phyloP scores from a whole-genome alignment of 176 grass and related monocot species.

The Eremochloa ophiuroides region DNA sequence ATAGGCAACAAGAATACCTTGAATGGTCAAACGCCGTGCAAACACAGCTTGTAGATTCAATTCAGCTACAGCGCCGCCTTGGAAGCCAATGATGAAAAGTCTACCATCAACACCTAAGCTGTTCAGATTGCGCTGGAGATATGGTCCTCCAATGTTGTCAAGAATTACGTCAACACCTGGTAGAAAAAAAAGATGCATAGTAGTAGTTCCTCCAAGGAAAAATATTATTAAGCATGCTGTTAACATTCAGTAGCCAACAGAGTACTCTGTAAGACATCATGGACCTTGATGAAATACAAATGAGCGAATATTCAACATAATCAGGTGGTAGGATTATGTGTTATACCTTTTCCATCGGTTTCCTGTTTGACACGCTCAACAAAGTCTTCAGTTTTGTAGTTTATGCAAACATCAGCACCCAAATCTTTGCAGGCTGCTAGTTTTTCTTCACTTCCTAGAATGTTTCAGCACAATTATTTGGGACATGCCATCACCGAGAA shows the following conservation, averaged over 20 bases:
- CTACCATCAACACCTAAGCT: conserved; percentile 75
- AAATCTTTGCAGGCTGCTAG: conserved; percentile 69
- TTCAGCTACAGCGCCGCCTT: conserved; percentile 47
- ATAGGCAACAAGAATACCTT: conserved; percentile 46
- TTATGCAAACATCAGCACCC: conserved; percentile 84
- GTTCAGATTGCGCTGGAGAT: conserved; percentile 68
- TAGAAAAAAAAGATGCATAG: not conserved
- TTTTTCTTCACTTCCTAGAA: conserved; percentile 72
- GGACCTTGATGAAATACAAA: not conserved
- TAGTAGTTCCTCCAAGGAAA: not conserved
- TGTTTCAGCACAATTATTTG: not conserved
- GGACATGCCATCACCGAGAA: not conserved
- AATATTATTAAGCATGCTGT: not conserved
- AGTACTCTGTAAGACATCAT: not conserved
- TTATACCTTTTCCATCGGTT: conserved; percentile 68
- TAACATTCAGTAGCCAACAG: not conserved
- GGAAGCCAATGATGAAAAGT: conserved; percentile 83
- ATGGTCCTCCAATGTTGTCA: conserved; percentile 66
- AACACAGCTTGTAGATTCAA: conserved; percentile 60
- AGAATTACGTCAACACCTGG: conserved; percentile 83
- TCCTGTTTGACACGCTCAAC: conserved; percentile 70
- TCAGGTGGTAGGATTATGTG: not conserved
- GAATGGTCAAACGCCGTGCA: conserved; percentile 64
- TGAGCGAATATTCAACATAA: not conserved
- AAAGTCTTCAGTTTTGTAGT: conserved; percentile 93